phyloP scores from a whole-genome alignment of 176 grass and related monocot genomes.

The Oryza brachyantha region DNA sequence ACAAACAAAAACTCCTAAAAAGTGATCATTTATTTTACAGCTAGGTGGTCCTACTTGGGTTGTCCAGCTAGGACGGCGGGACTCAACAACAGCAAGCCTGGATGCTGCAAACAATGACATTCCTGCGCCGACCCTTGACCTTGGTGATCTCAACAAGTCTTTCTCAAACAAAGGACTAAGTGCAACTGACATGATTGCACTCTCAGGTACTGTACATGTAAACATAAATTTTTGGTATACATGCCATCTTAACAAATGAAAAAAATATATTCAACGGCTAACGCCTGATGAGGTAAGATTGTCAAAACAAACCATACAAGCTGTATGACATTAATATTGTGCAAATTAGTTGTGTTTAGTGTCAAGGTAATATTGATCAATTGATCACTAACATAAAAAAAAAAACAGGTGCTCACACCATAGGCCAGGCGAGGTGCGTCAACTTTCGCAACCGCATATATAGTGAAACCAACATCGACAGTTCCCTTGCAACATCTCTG shows the following conservation, averaged over 20 bases:
- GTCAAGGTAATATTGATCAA: not conserved
- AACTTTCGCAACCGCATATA: slow-evolving; percentile 45
- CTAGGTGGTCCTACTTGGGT: slow-evolving; percentile 60
- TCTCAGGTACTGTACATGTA: slow-evolving; percentile 43
- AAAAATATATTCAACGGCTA: not conserved
- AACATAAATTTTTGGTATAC: not conserved
- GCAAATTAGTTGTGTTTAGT: not conserved
- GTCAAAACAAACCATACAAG: no score
- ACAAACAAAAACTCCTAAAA: not conserved
- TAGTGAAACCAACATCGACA: slow-evolving; percentile 48
- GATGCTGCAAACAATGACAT: slow-evolving; percentile 52
- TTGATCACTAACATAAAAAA: not conserved
- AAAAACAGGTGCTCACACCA: slow-evolving; percentile 37
- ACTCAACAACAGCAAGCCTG: slow-evolving; percentile 51
- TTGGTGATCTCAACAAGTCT: slow-evolving; percentile 38
- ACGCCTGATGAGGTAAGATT: no score
- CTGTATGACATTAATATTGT: no score
- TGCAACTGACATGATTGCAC: slow-evolving; percentile 57
- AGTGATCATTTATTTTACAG: slow-evolving; percentile 25
- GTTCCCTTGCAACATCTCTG: slow-evolving; percentile 31
- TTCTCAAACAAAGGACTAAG: slow-evolving; percentile 54
- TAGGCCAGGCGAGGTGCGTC: slow-evolving; percentile 55
- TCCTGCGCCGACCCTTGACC: slow-evolving; percentile 32
- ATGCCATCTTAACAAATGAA: not conserved
- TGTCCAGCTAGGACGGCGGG: slow-evolving; percentile 48